Base-by-base conservation (phyloP, 176 grass and related monocot genomes). In the Saccharum spontaneum region DNA sequence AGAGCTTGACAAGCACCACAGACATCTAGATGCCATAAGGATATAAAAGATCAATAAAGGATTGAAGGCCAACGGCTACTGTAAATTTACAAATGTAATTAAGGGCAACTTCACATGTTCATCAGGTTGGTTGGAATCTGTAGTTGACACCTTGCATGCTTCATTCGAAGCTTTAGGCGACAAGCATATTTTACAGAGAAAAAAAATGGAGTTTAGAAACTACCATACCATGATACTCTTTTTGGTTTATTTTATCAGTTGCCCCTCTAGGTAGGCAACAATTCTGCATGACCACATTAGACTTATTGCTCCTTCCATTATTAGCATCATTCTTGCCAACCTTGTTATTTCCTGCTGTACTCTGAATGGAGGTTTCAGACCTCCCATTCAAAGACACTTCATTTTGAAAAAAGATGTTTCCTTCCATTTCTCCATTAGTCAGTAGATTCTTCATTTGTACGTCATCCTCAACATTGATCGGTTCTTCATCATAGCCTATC, bases 401-500 rank as follows among this genome's bases (percentile, higher is more conserved):
- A 79, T 71, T 64, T 72, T 37, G 76, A 36, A 79, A 75, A 71
- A 45, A 65, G 1, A 80, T 71, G 41, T 64, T 68, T 60, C 9
- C 41, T 46, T 85, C 79, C 62, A 84, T 88, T 68, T 64, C 30
- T 41, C 23, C 64, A 72, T 73, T 77, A 11, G 54, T 75, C 36
- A 73, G 75, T 23, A 86, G 6, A 63, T 77, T 83, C 31, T 79
- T 81, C 8, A 73, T 70, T 73, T 84, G 24, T 82, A 85, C 75
- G 41, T 63, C 71, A 78, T 45, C 22, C 61, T 89, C 82, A 74
- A 95, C 85, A 67, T 79, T 62, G 81, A 98, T 79, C 26, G 91
- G 87, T 69, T 94, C 91, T 90, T 98, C 96, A 71, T 95, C 83
- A 92, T 93, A 98, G 31, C 96, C 96, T 70, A 95, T 87, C 45